Base-by-base conservation (phyloP, 2,329 filamentous ascomycete genomes). In the Cercospora sojina region DNA sequence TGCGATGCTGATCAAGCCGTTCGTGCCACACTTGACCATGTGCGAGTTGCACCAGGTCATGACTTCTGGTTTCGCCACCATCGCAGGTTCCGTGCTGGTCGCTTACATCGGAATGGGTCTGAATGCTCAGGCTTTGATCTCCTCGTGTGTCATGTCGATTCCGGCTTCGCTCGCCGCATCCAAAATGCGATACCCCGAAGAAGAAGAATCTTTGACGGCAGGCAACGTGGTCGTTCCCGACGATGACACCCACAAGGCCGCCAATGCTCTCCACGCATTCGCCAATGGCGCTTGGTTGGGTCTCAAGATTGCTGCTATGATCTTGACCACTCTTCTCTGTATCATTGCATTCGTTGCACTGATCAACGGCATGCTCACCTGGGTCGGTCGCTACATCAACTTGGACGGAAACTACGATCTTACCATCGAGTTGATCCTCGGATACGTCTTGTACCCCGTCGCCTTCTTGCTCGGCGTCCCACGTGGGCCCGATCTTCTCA, bases 81-180 rank as follows among this genome's bases (percentile, higher is more conserved):
- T 97, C 73, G 91, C 93, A 12, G 93, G 93, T 68, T 92, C 89
- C 74, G 91, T 96, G 12, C 83, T 97, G 41, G 90, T 95, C 29
- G 91, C 91, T 13, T 97, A 96, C 79, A 93, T 97, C 69, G 83
- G 84, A 29, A 87, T 97, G 74, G 93, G 93, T 47, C 84, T 97
- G 64, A 95, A 93, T 78, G 84, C 91, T 0, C 90, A 96, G 77
- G 93, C 91, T 3, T 84, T 97, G 56, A 90, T 97, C 29, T 96
- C 92, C 2, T 93, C 91, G 7, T 97, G 93, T 77, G 93, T 97
- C 78, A 97, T 97, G 93, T 93, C 90, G 73, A 97, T 97, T 70
- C 93, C 93, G 0, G 93, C 93, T 1, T 96, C 92, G 3, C 85
- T 97, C 13, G 93, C 93, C 59, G 89, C 95, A 68, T 94, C 91